These are phyloP conservation scores for Alternaria metachromatica DNA, from an alignment of 2,329 filamentous ascomycete genomes.

Conservation along the genomic window DNA sequence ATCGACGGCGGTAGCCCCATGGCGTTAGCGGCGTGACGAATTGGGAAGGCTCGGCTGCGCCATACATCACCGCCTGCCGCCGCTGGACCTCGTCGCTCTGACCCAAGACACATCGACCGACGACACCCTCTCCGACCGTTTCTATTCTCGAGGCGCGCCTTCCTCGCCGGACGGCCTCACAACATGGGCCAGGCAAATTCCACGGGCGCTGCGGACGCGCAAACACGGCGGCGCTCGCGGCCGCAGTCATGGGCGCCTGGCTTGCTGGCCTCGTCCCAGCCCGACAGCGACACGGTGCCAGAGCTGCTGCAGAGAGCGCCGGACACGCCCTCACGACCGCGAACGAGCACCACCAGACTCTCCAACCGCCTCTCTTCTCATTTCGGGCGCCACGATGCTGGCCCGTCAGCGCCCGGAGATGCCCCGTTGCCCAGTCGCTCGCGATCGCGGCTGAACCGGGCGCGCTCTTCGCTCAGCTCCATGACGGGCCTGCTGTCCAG, in stretches of 20 bases:
- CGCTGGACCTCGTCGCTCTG: slow-evolving; percentile 15
- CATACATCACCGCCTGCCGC: slow-evolving; percentile 18
- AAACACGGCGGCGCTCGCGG: slow-evolving; percentile 36
- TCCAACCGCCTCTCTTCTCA: slow-evolving; percentile 41
- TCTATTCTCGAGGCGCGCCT: slow-evolving; percentile 24
- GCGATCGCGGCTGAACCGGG: slow-evolving; percentile 42
- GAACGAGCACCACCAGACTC: slow-evolving; percentile 35
- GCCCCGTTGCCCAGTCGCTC: slow-evolving; percentile 27
- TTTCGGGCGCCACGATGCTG: slow-evolving; percentile 39
- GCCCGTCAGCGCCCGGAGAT: slow-evolving; percentile 30
- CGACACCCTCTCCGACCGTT: slow-evolving; percentile 3
- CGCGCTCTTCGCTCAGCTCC: slow-evolving; percentile 47
- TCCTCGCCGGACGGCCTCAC: slow-evolving; percentile 34
- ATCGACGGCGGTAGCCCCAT: not conserved
- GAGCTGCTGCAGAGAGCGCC: slow-evolving; percentile 25
- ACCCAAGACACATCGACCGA: slow-evolving; percentile 13
- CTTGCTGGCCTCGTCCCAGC: slow-evolving; percentile 24
- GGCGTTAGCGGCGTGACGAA: slow-evolving; percentile 7
- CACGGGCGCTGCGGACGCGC: slow-evolving; percentile 32
- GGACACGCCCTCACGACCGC: slow-evolving; percentile 24
- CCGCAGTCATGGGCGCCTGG: slow-evolving; percentile 44
- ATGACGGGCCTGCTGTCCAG: slow-evolving; percentile 40
- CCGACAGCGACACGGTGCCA: slow-evolving; percentile 26
- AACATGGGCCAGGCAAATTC: slow-evolving; percentile 51
- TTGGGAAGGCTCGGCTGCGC: slow-evolving; percentile 17